phyloP scores from a whole-genome alignment of 495 filamentous ascomycete species.

The Xylaria telfairii region DNA sequence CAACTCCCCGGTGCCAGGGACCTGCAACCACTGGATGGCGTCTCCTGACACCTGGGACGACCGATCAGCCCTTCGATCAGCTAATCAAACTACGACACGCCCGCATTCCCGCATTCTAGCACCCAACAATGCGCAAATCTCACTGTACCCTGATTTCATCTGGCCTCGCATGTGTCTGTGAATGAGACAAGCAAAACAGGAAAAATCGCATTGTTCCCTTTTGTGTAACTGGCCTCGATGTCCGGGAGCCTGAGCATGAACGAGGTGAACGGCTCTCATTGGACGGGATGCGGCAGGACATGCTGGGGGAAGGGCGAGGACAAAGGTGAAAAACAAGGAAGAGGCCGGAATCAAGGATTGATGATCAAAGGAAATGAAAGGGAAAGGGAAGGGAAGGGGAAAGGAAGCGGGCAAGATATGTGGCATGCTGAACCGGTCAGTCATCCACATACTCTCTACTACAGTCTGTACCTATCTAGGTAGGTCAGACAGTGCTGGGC shows the following conservation, averaged over 20 bases:
- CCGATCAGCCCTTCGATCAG: constrained; percentile 21
- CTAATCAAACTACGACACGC: constrained; percentile 31
- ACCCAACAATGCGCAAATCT: constrained; percentile 3
- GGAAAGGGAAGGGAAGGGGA: not conserved
- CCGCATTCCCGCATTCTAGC: constrained; percentile 21
- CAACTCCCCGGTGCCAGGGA: not conserved
- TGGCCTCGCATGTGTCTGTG: not conserved
- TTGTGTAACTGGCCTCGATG: constrained; percentile 10
- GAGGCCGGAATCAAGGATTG: not conserved
- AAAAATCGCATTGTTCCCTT: constrained; percentile 6
- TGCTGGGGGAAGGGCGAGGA: constrained; percentile 2
- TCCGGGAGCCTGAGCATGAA: not conserved
- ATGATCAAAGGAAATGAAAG: not conserved
- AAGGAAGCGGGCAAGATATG: not conserved
- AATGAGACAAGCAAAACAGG: constrained; percentile 14
- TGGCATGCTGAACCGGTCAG: too few species aligned
- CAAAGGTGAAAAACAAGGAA: not conserved
- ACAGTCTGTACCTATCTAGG: too few species aligned
- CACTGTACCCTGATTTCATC: constrained; percentile 19
- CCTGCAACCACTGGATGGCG: not conserved
- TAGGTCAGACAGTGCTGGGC: too few species aligned
- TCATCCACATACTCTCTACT: too few species aligned
- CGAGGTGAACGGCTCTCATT: not conserved
- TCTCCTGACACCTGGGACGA: constrained; percentile 18
- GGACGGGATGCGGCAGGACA: not conserved